Percentiles rank a stretch among this genome's conserved stretches.
Evolutionary conservation across 2,329 filamentous ascomycete species (phyloP).

Genomic region (Scedosporium dehoogii): DNA sequence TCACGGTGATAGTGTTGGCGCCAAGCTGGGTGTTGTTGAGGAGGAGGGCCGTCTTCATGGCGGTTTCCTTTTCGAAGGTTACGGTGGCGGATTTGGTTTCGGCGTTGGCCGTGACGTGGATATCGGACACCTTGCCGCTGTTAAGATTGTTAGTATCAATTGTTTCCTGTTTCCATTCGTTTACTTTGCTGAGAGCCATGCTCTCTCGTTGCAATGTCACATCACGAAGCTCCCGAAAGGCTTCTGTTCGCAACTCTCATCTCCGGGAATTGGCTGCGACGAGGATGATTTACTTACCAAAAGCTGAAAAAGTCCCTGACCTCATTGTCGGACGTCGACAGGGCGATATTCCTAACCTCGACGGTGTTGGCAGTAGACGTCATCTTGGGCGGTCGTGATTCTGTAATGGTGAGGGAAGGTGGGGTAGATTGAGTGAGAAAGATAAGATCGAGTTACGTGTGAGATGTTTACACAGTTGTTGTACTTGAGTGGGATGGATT

Average conservation of each 20-base stretch:
- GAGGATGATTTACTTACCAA: conserved; percentile 45
- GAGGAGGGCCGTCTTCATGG: conserved; percentile 91
- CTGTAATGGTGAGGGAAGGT: neutral
- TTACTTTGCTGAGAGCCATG: conserved; percentile 7
- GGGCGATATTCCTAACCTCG: conserved; percentile 80
- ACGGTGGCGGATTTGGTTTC: conserved; percentile 79
- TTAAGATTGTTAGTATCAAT: neutral
- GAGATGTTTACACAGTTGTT: neutral
- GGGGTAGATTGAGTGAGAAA: neutral
- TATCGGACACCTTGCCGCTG: conserved; percentile 82
- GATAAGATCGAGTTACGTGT: neutral
- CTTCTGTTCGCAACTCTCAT: too few relatives aligned
- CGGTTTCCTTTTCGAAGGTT: conserved; percentile 92
- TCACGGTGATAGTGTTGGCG: conserved; percentile 69
- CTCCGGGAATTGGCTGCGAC: too few relatives aligned
- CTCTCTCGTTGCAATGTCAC: neutral
- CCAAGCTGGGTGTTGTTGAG: conserved; percentile 96
- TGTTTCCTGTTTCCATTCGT: neutral
- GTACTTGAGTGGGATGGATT: neutral
- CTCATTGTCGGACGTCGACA: conserved; percentile 76
- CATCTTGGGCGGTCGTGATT: conserved; percentile 6
- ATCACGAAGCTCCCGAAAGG: neutral
- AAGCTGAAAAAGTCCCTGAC: conserved; percentile 97
- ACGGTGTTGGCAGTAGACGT: conserved; percentile 50
- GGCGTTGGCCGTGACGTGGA: conserved; percentile 63